A percentile compares a stretch with the other conserved stretches of the same genome.
phyloP scores from a whole-genome alignment of 345 rosid genomes.

The Gossypium bickii region DNA sequence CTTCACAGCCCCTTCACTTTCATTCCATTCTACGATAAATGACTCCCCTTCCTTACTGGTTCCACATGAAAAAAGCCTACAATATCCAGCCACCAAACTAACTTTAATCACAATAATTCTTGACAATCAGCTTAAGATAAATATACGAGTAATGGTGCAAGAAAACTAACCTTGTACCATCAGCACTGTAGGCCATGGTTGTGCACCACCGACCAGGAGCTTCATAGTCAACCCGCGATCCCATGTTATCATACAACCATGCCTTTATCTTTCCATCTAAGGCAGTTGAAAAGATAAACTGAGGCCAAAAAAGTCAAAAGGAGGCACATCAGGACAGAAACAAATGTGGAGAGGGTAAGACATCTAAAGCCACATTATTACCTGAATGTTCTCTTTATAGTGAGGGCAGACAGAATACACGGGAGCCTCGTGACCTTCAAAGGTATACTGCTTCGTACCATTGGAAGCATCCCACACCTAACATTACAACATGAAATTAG shows the following conservation, averaged over 20 bases:
- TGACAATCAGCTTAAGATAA: constrained; percentile 7
- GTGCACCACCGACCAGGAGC: constrained; percentile 96
- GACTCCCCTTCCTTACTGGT: constrained; percentile 90
- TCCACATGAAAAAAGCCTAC: constrained; percentile 82
- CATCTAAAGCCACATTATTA: constrained; percentile 7
- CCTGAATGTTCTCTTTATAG: constrained; percentile 86
- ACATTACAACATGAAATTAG: constrained; percentile 16
- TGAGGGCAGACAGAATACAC: constrained; percentile 89
- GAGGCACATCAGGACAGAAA: constrained; percentile 11
- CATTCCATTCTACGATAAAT: constrained; percentile 82
- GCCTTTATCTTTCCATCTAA: constrained; percentile 92
- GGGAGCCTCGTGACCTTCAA: constrained; percentile 92
- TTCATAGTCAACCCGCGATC: constrained; percentile 86
- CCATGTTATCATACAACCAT: constrained; percentile 82
- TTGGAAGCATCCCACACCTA: constrained; percentile 87
- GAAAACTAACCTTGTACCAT: constrained; percentile 64
- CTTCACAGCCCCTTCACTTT: constrained; percentile 85
- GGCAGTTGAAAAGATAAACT: constrained; percentile 91
- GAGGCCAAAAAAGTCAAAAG: constrained; percentile 23
- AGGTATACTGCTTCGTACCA: constrained; percentile 61
- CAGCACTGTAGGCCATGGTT: constrained; percentile 91
- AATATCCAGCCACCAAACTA: constrained; percentile 19
- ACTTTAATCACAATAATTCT: background rate
- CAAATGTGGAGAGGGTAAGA: background rate
- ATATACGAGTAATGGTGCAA: constrained; percentile 5